Base-by-base conservation (phyloP, 163 green algal genomes). In the Volvox carteri region DNA sequence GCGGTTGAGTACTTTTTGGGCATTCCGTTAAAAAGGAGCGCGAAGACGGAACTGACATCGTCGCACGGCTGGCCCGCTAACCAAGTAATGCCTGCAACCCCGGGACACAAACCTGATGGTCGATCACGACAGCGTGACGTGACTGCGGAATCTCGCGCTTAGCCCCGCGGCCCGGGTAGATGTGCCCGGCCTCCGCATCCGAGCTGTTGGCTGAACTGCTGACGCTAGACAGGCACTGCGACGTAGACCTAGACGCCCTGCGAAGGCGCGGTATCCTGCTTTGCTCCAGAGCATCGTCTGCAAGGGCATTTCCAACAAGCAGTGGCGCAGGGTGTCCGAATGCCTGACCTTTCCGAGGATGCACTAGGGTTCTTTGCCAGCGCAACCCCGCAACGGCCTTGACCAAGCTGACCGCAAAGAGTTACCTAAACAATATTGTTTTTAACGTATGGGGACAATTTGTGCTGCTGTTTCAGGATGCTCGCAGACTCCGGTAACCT, bases 51-150 rank as follows among this genome's bases (percentile, higher is more conserved):
- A 19, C 25, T 11, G 2, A 19, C 33, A 8, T 28, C 41, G 9
- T 48, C 4, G 8, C 0, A 9, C 28, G 23, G 4, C 44, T 50
- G 41, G 33, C n/a, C 62, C 33, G 41, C 11, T 30, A 58, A 50
- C 46, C 2, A 39, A 14, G 23, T 12, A 2, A 19, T 21, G 2
- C 44, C 44, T 19, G 12, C 19, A 25, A 19, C 4, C n/a, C 0
- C 23, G 23, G 4, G 5, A 7, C 30, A 52, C 68, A 23, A 11
- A 88, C 83, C 68, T 81, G 83, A n/a, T 81, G 68, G 28, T 88
- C 83, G 54, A 88, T 88, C 2, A 88, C 83, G 5, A 88, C 83
- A 33, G 83, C 67, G 14, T 88, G 83, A 2, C 83, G 44, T 19
- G 33, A 4, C 7, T 78, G 83, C 33, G 25, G 9, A 5, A 9